A percentile compares a stretch with the other conserved stretches of the same genome.
phyloP scores from a whole-genome alignment of 352 stramenopile species.

The Globisporangium cylindrosporum region DNA sequence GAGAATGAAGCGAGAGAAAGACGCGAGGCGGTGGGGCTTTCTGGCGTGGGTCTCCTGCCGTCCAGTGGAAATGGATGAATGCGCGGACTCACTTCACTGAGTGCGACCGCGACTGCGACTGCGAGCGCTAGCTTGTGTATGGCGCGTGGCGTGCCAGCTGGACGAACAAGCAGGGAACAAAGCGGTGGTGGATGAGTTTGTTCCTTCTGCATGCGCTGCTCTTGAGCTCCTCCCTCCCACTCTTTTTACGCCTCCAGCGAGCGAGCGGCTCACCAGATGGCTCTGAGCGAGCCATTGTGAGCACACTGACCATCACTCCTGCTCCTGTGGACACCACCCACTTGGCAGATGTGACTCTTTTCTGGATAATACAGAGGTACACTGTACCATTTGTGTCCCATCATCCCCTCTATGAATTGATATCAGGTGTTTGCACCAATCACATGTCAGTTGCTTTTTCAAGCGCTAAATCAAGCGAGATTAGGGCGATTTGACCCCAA shows the following conservation, averaged over 20 bases:
- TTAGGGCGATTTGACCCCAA: not conserved
- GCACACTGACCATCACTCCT: not conserved
- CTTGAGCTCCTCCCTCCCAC: constrained; percentile 5
- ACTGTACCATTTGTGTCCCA: not conserved
- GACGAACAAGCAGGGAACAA: constrained; percentile 8
- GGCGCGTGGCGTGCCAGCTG: constrained; percentile 3
- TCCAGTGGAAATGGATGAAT: constrained; percentile 13
- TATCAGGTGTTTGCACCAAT: not conserved
- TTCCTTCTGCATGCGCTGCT: not conserved
- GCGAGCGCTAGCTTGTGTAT: too few species aligned
- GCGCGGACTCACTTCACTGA: not conserved
- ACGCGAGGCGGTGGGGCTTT: not conserved
- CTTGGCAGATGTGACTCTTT: not conserved
- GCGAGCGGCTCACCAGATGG: constrained; percentile 1
- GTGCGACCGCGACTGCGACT: not conserved
- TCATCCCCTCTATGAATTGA: not conserved
- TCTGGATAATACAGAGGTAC: not conserved
- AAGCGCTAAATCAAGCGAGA: not conserved
- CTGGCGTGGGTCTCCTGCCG: not conserved
- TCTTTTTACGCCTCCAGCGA: not conserved
- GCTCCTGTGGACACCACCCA: not conserved
- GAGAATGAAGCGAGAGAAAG: not conserved
- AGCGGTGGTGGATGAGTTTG: not conserved
- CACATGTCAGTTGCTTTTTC: not conserved
- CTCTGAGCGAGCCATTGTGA: not conserved